These are phyloP conservation scores for Coniochaeta sp. DNA, from an alignment of 2,329 filamentous ascomycete genomes.

Conservation along the genomic window DNA sequence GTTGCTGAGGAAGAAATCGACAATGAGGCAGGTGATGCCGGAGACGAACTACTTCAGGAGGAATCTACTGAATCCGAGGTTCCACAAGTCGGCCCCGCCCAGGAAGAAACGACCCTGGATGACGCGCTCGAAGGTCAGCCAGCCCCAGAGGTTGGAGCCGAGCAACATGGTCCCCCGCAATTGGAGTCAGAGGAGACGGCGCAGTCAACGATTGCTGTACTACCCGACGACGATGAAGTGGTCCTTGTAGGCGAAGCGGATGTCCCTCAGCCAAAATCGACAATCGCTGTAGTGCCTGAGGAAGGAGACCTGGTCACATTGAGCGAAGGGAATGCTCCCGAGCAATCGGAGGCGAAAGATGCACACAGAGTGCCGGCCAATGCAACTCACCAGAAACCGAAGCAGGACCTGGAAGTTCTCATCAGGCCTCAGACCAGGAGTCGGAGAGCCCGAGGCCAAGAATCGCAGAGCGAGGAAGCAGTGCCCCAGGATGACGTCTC, in stretches of 20 bases:
- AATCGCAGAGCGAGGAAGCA: not conserved
- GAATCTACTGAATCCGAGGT: not conserved
- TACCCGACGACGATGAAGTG: not conserved
- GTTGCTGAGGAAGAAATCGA: not conserved
- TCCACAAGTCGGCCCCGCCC: not conserved
- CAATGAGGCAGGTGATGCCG: not conserved
- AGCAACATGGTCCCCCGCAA: not conserved
- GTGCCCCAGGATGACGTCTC: not conserved
- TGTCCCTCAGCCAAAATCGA: not conserved
- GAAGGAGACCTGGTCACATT: not conserved
- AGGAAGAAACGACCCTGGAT: constrained; percentile 4
- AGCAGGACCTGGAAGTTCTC: not conserved
- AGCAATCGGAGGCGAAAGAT: not conserved
- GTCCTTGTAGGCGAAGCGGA: not conserved
- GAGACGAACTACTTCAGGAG: not conserved
- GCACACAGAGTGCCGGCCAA: not conserved
- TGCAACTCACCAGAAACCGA: not conserved
- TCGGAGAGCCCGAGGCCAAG: not conserved
- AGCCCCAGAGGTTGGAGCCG: not conserved
- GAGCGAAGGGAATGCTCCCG: not conserved
- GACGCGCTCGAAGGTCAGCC: constrained; percentile 2
- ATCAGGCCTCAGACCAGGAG: not conserved
- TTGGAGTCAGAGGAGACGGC: not conserved
- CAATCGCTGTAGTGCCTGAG: not conserved
- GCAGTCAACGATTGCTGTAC: not conserved